phyloP scores from a whole-genome alignment of 805 yeast genomes.

The Pichia thaimueangensis region DNA sequence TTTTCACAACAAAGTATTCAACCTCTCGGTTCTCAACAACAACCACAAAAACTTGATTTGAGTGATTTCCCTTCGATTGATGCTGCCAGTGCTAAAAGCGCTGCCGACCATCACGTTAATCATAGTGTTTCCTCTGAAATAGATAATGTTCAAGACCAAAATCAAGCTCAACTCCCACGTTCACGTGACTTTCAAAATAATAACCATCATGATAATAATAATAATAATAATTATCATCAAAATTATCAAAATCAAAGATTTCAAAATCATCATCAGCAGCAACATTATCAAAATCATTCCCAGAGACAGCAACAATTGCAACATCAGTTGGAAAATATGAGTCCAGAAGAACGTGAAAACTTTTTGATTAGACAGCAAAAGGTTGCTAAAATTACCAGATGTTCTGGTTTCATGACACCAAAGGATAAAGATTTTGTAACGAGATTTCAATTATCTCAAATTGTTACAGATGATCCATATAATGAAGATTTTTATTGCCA shows the following conservation, averaged over 20 bases:
- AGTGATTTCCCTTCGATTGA: conserved; percentile 22
- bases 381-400: conserved; percentile 67
- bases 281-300: conserved; percentile 19
- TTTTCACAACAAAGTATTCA: conserved; percentile 1
- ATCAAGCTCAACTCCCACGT: conserved; percentile 8
- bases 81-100: conserved; percentile 9
- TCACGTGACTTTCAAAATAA: conserved; percentile 7
- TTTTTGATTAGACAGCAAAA: conserved; percentile 65
- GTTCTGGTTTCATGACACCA: conserved; percentile 93
- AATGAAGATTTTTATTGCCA: conserved; percentile 96
- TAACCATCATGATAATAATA: conserved; percentile 8
- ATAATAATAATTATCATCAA: conserved; percentile 8
- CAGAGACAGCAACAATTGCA: conserved; percentile 26
- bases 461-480: conserved; percentile 95
- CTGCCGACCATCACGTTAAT: conserved; percentile 5
- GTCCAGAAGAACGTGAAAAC: conserved; percentile 69
- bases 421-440: conserved; percentile 95
- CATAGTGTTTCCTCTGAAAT: not conserved
- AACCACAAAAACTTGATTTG: conserved; percentile 13
- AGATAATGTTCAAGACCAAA: not conserved
- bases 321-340: conserved; percentile 36
- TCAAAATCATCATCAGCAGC: conserved; percentile 14
- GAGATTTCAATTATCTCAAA: conserved; percentile 87
- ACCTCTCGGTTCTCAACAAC: conserved; percentile 9
- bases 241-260: conserved; percentile 6